phyloP scores from a whole-genome alignment of 495 filamentous ascomycete genomes.

The Talaromyces adpressus region DNA sequence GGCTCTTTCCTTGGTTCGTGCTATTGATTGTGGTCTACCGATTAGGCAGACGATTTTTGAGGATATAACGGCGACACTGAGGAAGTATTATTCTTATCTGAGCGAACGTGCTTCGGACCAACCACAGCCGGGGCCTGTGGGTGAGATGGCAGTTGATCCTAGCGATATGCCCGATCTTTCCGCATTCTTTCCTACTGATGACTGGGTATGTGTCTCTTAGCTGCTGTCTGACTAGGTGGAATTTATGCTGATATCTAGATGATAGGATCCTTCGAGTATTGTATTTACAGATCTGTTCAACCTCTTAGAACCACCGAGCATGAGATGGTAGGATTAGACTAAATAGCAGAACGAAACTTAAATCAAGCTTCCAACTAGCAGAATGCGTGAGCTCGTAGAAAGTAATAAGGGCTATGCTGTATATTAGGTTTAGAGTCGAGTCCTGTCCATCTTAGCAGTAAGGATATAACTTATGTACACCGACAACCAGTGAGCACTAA shows the following conservation, averaged over 20 bases:
- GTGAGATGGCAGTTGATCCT: neutral
- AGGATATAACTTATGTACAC: too few species aligned
- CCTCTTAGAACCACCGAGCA: neutral
- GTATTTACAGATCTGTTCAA: neutral
- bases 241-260: neutral
- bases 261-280: neutral
- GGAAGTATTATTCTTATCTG: conserved; percentile 10
- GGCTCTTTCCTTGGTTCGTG: conserved; percentile 15
- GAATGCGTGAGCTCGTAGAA: neutral
- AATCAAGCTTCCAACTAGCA: neutral
- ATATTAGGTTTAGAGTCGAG: neutral
- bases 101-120: neutral
- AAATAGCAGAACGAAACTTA: neutral
- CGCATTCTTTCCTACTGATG: neutral
- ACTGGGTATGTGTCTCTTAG: neutral
- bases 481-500: too few species aligned
- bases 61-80: conserved; percentile 10
- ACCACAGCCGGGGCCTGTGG: neutral
- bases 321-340: neutral
- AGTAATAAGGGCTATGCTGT: neutral
- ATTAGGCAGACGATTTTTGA: conserved; percentile 13
- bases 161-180: neutral
- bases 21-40: conserved; percentile 15
- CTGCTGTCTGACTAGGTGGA: neutral
- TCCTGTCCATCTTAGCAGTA: too few species aligned